Evolutionary conservation across 768 basidiomycete species (phyloP), one percentile per base, ranked within the genome.

Genomic region (Suillus lakei): DNA sequence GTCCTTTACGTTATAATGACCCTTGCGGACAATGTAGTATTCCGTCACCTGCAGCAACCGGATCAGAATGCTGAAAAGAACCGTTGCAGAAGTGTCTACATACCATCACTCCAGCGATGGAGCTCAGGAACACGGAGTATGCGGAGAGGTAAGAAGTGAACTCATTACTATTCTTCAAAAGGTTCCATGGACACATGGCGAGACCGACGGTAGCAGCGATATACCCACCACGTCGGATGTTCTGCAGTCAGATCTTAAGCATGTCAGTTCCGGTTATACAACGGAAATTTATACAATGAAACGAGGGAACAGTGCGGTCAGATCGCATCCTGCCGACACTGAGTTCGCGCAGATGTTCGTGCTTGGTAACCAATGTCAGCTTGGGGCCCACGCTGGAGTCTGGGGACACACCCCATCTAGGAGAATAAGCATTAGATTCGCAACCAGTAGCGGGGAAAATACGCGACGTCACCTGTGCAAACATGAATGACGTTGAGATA

Each of bases 321-420:
- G 76, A 74, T 95, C 92, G 72, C 91, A 93, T 21, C 93, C 92
- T 3, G 93, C 92, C 51, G 88, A 90, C 72, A 95, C 86, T 8
- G 90, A 89, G 79, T 95, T 94, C 39, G 92, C 92, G 10, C 91
- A 90, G 70, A 92, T 90, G 75, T 92, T 93, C 34, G 90, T 91
- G 18, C 88, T 90, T 67, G 63, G 65, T 64, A 59, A 63, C 61
- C 30, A 36, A 68, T 66, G 64, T 36, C 43, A 59, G 13, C 55
- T 12, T 51, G 44, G 38, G 15, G 55, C 16, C 56, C 62, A 67
- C 34, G 68, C 66, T 28, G 18, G 66, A 68, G 38, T 73, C 69
- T 7, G 10, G 67, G 68, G 18, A 41, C 58, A 70, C 70, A 77
- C 75, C 67, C 73, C 66, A 75, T 77, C 75, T 78, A 26, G 56